Conservation (phyloP, 2,329 filamentous ascomycete species). For the Teratosphaeria epicoccoides region DNA sequence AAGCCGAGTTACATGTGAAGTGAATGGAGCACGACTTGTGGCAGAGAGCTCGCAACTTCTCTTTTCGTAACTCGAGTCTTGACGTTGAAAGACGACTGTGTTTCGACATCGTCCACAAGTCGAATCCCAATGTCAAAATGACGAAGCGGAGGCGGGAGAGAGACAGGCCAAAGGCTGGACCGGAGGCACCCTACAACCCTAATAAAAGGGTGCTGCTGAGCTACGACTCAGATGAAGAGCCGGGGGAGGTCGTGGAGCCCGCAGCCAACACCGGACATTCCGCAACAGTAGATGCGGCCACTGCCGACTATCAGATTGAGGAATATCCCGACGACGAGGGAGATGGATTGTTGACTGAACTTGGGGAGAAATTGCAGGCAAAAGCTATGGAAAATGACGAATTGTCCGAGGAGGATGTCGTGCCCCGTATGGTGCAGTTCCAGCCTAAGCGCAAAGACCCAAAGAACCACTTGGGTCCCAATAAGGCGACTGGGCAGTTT, state of each 20-base stretch:
- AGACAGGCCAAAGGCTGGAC: constrained; percentile 22
- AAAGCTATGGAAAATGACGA: neutral
- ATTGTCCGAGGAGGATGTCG: neutral
- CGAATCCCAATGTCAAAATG: neutral
- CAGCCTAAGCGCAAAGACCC: neutral
- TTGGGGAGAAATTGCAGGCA: neutral
- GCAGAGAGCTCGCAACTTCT: neutral
- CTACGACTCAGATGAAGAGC: constrained; percentile 22
- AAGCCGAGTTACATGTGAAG: neutral
- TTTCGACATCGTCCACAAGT: neutral
- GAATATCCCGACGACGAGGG: constrained; percentile 6
- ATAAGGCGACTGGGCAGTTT: constrained; percentile 13
- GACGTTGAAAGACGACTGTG: neutral
- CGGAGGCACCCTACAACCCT: constrained; percentile 20
- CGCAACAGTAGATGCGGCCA: neutral
- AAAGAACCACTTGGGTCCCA: neutral
- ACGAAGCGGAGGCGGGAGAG: constrained; percentile 17
- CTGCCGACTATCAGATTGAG: constrained; percentile 5
- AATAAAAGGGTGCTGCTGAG: constrained; percentile 25
- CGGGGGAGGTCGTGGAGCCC: constrained; percentile 3
- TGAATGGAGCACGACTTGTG: neutral
- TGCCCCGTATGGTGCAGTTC: neutral
- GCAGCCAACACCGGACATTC: neutral
- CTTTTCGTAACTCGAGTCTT: neutral
- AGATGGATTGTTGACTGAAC: neutral